phyloP scores from a whole-genome alignment of 2,329 filamentous ascomycete genomes.

The Pseudocercospora crystallina region DNA sequence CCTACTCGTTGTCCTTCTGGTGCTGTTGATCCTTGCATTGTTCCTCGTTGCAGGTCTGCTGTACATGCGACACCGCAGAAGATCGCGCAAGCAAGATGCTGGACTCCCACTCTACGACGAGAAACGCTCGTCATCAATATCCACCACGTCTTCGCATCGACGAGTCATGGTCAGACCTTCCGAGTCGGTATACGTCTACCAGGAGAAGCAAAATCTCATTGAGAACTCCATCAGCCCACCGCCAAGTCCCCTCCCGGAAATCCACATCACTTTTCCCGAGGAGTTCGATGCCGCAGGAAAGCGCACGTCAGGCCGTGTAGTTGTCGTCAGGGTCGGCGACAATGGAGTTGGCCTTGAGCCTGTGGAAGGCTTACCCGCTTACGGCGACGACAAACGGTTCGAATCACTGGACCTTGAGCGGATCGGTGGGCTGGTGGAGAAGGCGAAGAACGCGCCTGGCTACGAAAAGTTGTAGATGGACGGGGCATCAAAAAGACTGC shows the following conservation, averaged over 20 bases:
- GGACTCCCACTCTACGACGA: conserved; percentile 71
- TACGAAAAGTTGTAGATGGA: conserved; percentile 17
- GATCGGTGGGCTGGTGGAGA: conserved; percentile 93
- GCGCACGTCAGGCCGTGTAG: conserved; percentile 79
- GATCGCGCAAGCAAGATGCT: conserved; percentile 47
- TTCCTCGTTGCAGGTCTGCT: conserved; percentile 67
- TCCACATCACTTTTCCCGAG: conserved; percentile 96
- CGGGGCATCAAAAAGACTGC: conserved; percentile 9
- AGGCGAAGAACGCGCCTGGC: conserved; percentile 46
- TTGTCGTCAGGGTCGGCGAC: conserved; percentile 89
- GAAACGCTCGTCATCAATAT: conserved; percentile 48
- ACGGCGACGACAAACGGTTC: conserved; percentile 77
- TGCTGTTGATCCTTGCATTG: conserved; percentile 72
- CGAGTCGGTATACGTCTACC: conserved; percentile 72
- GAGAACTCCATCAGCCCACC: conserved; percentile 73
- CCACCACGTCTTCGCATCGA: conserved; percentile 49
- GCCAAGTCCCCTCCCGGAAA: conserved; percentile 81
- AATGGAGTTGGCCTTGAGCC: conserved; percentile 86
- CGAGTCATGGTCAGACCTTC: conserved; percentile 57
- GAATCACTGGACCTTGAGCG: conserved; percentile 92
- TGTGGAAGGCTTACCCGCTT: conserved; percentile 76
- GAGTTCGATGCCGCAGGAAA: conserved; percentile 84
- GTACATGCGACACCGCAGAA: conserved; percentile 68
- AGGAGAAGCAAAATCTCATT: conserved; percentile 77
- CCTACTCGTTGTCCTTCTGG: conserved; percentile 76